Conservation (phyloP, 768 basidiomycete genomes). For the Phlegmacium glaucopus region DNA sequence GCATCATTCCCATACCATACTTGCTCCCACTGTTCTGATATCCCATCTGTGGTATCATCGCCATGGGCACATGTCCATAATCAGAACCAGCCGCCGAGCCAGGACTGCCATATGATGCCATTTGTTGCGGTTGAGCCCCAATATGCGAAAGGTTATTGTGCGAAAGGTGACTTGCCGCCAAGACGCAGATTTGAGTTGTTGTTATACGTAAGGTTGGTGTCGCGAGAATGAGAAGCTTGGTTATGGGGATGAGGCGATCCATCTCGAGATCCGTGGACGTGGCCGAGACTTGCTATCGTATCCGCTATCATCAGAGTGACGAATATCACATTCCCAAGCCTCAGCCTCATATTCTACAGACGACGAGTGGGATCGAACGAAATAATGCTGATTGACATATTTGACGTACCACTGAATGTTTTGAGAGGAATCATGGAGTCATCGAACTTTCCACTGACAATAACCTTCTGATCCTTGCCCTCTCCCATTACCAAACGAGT, state of each 20-base stretch:
- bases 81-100: constrained; percentile 76
- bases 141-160: constrained; percentile 58
- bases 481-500: constrained; percentile 93
- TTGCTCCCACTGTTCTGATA: constrained; percentile 73
- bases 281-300: too few relatives aligned
- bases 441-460: constrained; percentile 92
- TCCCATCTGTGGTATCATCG: constrained; percentile 52
- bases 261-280: constrained; percentile 52
- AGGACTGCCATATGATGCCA: constrained; percentile 51
- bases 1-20: constrained; percentile 73
- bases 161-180: constrained; percentile 47
- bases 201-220: constrained; percentile 67
- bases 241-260: constrained; percentile 68
- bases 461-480: constrained; percentile 90
- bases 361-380: constrained; percentile 8
- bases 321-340: constrained; percentile 82
- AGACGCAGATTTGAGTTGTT: constrained; percentile 55
- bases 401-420: constrained; percentile 85
- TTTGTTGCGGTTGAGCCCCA: constrained; percentile 36
- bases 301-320: constrained; percentile 70
- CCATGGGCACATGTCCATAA: constrained; percentile 57
- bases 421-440: constrained; percentile 98
- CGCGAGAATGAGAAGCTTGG: constrained; percentile 70
- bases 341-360: constrained; percentile 91
- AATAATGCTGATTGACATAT: background rate